Percentiles rank a stretch among this genome's conserved stretches.
These are phyloP conservation scores for Marsdenia floribunda DNA, from an alignment of 257 asterid species.

Conservation along the genomic window DNA sequence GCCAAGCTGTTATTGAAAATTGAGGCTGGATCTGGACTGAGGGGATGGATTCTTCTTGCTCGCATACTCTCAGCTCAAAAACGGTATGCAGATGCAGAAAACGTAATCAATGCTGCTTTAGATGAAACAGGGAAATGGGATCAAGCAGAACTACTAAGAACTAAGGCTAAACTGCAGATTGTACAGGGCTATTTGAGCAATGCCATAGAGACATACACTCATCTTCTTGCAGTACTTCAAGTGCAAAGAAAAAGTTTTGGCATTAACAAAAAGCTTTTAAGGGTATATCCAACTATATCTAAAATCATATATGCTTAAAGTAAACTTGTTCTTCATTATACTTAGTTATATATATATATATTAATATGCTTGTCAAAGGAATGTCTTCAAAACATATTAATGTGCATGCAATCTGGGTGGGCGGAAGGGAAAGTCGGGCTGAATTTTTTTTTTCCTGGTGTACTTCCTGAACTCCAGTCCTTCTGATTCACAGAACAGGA, in stretches of 20 bases:
- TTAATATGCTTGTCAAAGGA: neutral
- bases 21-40: slow-evolving; percentile 58
- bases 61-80: slow-evolving; percentile 86
- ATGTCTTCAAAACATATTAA: neutral
- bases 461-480: neutral
- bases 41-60: slow-evolving; percentile 83
- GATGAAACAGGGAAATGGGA: slow-evolving; percentile 93
- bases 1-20: slow-evolving; percentile 57
- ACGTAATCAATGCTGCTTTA: slow-evolving; percentile 69
- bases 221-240: slow-evolving; percentile 81
- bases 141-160: slow-evolving; percentile 65
- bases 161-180: slow-evolving; percentile 77
- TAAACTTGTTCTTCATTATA: neutral
- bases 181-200: slow-evolving; percentile 55
- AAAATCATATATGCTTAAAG: neutral
- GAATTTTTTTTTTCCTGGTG: neutral
- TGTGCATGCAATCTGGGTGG: neutral
- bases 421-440: neutral
- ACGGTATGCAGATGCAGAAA: slow-evolving; percentile 65
- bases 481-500: slow-evolving; percentile 41
- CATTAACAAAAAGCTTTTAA: slow-evolving; percentile 35
- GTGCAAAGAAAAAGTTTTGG: slow-evolving; percentile 64
- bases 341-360: neutral
- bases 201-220: slow-evolving; percentile 67
- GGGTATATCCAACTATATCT: slow-evolving; percentile 33